Percentiles rank a stretch among this genome's conserved stretches.
phyloP scores from a whole-genome alignment of 768 basidiomycete species.

The Phlebiopsis gigantea region DNA sequence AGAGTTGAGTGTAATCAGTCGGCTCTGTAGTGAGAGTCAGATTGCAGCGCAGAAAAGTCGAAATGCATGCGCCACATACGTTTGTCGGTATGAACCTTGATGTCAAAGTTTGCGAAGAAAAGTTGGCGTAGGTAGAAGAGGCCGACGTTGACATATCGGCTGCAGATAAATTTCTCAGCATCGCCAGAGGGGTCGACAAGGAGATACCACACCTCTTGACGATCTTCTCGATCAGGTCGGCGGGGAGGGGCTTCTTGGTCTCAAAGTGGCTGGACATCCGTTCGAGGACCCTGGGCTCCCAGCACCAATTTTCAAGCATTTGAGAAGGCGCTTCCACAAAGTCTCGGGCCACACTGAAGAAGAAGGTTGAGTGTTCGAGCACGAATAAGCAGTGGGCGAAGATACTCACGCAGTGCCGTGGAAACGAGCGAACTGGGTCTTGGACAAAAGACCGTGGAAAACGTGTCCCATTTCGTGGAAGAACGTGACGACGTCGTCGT shows the following conservation, averaged over 20 bases:
- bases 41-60: background rate
- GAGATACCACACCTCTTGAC: constrained; percentile 55
- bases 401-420: constrained; percentile 56
- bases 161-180: constrained; percentile 8
- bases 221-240: constrained; percentile 73
- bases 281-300: constrained; percentile 73
- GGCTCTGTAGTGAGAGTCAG: constrained; percentile 31
- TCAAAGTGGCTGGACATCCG: constrained; percentile 80
- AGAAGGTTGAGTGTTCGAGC: background rate
- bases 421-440: constrained; percentile 69
- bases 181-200: background rate
- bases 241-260: constrained; percentile 63
- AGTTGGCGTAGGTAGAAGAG: constrained; percentile 78
- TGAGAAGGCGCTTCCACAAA: constrained; percentile 90
- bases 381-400: constrained; percentile 29
- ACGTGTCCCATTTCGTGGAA: constrained; percentile 82
- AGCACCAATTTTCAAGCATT: constrained; percentile 94
- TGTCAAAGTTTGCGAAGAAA: constrained; percentile 79
- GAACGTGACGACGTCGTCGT: constrained; percentile 84
- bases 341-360: constrained; percentile 55
- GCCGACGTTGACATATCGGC: constrained; percentile 73
- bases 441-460: constrained; percentile 53
- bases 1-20: constrained; percentile 74
- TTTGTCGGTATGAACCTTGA: constrained; percentile 68
- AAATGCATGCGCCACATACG: constrained; percentile 31